Base-by-base conservation (phyloP, 2,329 filamentous ascomycete species). In the Colletotrichum destructivum region DNA sequence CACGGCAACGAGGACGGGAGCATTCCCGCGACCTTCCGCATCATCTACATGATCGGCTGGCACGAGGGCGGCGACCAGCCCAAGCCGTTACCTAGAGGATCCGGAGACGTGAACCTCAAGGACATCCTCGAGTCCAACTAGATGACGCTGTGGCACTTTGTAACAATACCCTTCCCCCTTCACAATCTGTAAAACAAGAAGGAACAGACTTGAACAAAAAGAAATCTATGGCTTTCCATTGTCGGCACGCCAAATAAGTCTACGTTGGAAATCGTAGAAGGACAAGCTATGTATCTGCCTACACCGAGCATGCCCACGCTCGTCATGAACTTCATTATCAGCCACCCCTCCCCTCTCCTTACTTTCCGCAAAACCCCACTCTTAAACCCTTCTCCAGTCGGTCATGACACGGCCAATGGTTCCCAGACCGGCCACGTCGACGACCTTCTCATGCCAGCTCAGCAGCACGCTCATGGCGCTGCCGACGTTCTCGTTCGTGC, bases 11-110 rank as follows among this genome's bases (percentile, higher is more conserved):
- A 91, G 54, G 92, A 94, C 77, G 93, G 89, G 23, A 89, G 85
- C 1, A 87, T 96, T 73, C 96, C 96, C 0, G 96, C 96, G 1
- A 99, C 96, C 0, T 99, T 98, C 79, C 89, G 96, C 76, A 88
- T 98, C 76, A 98, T 99, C 73, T 98, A 96, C 82, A 98, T 98
- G 95, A 99, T 99, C 82, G 96, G 96, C 0, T 99, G 96, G 96
- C 97, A 96, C 80, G 93, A 95, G 75, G 92, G 93, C 2, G 88
- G 89, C 40, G 89, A 91, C 64, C 95, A 98, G 83, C 87, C 92
- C 2, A 87, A 96, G 82, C 95, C 96, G 6, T 83, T 98, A 69
- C 84, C 92, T 75, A 89, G 96, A 75, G 96, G 96, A 0, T 97
- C 92, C 74, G 96, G 94, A 12, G 88, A 98, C 79, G 84, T 98